Percentiles rank a stretch among this genome's conserved stretches.
phyloP scores from a whole-genome alignment of 2,329 filamentous ascomycete genomes.

The Atkinsonella texensis region DNA sequence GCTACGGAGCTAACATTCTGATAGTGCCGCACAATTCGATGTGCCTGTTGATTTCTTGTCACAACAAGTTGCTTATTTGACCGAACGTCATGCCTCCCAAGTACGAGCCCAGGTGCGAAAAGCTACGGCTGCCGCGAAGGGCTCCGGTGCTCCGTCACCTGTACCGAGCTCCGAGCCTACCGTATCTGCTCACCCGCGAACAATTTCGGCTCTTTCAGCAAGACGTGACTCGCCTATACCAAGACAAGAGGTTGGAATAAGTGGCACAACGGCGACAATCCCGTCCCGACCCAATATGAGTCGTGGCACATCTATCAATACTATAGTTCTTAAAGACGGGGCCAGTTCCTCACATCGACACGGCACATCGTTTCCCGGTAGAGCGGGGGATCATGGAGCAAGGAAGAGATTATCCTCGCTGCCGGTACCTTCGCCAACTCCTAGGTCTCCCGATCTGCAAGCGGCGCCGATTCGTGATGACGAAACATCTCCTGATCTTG shows the following conservation, averaged over 20 bases:
- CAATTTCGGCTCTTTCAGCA: slow-evolving; percentile 43
- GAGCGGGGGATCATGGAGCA: slow-evolving; percentile 16
- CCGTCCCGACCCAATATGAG: slow-evolving; percentile 33
- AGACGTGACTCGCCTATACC: slow-evolving; percentile 44
- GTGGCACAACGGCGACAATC: slow-evolving; percentile 31
- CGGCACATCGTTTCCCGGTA: slow-evolving; percentile 11
- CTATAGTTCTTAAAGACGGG: slow-evolving; percentile 26
- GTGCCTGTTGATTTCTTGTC: slow-evolving; percentile 82
- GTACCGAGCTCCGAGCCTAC: slow-evolving; percentile 36
- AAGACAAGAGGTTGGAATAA: slow-evolving; percentile 31
- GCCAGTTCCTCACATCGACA: slow-evolving; percentile 17
- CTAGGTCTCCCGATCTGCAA: slow-evolving; percentile 14
- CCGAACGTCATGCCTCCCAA: slow-evolving; percentile 80
- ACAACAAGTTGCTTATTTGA: slow-evolving; percentile 88
- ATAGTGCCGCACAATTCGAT: slow-evolving; percentile 62
- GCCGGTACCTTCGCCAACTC: slow-evolving; percentile 21
- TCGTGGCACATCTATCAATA: slow-evolving; percentile 36
- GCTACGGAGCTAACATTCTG: slow-evolving; percentile 7
- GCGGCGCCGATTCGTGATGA: slow-evolving; percentile 11
- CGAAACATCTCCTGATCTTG: slow-evolving; percentile 22
- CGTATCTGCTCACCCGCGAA: slow-evolving; percentile 26
- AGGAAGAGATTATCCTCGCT: slow-evolving; percentile 34
- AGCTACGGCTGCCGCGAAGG: slow-evolving; percentile 45
- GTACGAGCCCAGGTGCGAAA: slow-evolving; percentile 84
- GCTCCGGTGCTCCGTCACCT: slow-evolving; percentile 46